phyloP scores from a whole-genome alignment of 108 stramenopile genomes.

The Conticribra weissflogii region DNA sequence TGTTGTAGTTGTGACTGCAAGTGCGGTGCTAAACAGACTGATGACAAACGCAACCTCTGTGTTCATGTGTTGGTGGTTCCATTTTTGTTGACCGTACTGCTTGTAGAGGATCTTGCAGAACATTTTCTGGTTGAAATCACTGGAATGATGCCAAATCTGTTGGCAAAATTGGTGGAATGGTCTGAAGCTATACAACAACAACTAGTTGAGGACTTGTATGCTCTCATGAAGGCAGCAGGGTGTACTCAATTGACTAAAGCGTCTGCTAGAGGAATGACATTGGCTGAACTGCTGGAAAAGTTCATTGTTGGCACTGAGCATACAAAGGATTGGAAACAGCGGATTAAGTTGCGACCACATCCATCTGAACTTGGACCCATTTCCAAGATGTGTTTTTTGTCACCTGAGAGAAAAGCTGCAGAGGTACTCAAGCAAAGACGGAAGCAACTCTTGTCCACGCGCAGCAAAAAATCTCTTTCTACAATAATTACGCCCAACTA shows the following conservation, averaged over 20 bases:
- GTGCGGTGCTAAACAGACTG: neutral
- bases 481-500: neutral
- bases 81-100: conserved; percentile 1
- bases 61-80: conserved; percentile 5
- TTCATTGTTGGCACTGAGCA: neutral
- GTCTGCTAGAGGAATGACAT: neutral
- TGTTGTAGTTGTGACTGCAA: neutral
- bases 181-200: neutral
- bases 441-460: neutral
- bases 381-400: neutral
- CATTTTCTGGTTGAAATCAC: neutral
- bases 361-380: neutral
- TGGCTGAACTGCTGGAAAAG: neutral
- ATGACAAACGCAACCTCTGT: neutral
- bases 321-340: neutral
- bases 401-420: neutral
- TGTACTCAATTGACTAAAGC: neutral
- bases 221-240: neutral
- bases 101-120: conserved; percentile 3
- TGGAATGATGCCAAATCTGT: neutral
- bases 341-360: neutral
- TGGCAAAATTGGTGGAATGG: neutral
- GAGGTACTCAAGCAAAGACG: neutral
- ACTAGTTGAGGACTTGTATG: neutral
- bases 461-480: neutral